A percentile compares a stretch with the other conserved stretches of the same genome.
Conservation (phyloP, 2,329 filamentous ascomycete genomes). For the Coleophoma eucalyptorum region DNA sequence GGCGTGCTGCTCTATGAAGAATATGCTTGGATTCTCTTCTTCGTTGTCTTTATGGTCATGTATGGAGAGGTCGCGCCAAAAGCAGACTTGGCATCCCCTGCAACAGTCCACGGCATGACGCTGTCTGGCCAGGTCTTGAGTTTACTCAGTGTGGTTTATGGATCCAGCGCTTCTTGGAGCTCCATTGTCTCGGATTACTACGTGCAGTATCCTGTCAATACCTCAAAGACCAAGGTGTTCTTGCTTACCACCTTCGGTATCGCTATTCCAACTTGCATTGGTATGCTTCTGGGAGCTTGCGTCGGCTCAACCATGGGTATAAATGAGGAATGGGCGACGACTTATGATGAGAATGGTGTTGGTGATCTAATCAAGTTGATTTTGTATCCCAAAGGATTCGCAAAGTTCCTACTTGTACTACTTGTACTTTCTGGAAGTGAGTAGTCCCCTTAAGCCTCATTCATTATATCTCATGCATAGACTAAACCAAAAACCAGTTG, state of each 20-base stretch:
- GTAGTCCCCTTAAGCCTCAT: neutral
- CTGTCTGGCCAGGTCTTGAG: slow-evolving; percentile 36
- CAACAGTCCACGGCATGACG: slow-evolving; percentile 30
- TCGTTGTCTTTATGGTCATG: slow-evolving; percentile 45
- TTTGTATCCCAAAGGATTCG: slow-evolving; percentile 40
- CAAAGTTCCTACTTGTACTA: slow-evolving; percentile 34
- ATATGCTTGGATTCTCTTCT: slow-evolving; percentile 29
- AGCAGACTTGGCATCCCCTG: slow-evolving; percentile 34
- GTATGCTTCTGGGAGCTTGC: slow-evolving; percentile 41
- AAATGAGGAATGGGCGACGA: slow-evolving; percentile 32
- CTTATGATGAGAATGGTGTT: slow-evolving; percentile 35
- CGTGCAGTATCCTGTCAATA: slow-evolving; percentile 42
- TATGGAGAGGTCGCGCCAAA: slow-evolving; percentile 39
- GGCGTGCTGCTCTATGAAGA: slow-evolving; percentile 17
- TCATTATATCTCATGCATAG: neutral
- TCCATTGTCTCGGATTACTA: slow-evolving; percentile 43
- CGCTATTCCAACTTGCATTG: slow-evolving; percentile 35
- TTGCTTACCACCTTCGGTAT: slow-evolving; percentile 9
- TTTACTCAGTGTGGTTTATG: slow-evolving; percentile 42
- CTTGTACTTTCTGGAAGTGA: slow-evolving; percentile 31
- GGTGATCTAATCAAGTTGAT: slow-evolving; percentile 41
- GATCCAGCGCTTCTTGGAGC: slow-evolving; percentile 44
- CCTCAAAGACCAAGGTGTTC: slow-evolving; percentile 23
- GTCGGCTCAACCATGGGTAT: slow-evolving; percentile 38
- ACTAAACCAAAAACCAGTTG: neutral